Evolutionary conservation across 2,329 filamentous ascomycete genomes (phyloP).

Genomic region (Cladosporium sp.): DNA sequence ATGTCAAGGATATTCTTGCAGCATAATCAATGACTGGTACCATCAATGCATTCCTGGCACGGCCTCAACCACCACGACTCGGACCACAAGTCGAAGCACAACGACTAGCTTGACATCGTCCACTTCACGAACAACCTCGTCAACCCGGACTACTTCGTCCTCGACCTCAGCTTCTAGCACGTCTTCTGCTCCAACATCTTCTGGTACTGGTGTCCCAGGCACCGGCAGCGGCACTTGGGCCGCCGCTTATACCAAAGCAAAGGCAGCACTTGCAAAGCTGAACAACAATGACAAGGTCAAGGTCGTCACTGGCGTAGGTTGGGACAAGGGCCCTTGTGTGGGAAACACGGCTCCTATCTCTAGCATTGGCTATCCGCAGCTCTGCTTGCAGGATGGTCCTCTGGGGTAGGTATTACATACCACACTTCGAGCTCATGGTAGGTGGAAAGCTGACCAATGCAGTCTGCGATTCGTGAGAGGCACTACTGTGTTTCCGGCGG

Average conservation of each 20-base stretch:
- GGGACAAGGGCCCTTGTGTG: conserved; percentile 44
- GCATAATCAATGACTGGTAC: conserved; percentile 31
- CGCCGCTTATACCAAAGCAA: conserved; percentile 35
- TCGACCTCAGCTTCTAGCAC: not conserved
- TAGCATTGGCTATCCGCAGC: conserved; percentile 68
- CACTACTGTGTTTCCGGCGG: conserved; percentile 79
- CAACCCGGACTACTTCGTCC: not conserved
- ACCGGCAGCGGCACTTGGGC: conserved; percentile 25
- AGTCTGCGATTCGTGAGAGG: conserved; percentile 77
- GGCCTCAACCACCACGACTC: conserved; percentile 4
- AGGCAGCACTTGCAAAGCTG: conserved; percentile 33
- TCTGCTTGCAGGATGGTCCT: conserved; percentile 84
- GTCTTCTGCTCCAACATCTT: not conserved
- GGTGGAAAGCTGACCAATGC: not conserved
- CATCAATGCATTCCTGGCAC: conserved; percentile 29
- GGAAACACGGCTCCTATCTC: conserved; percentile 47
- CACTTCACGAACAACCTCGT: not conserved
- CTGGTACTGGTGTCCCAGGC: not conserved
- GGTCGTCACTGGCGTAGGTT: conserved; percentile 33
- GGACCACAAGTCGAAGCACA: not conserved
- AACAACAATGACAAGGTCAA: conserved; percentile 33
- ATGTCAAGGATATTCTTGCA: conserved; percentile 27
- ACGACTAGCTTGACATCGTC: not conserved
- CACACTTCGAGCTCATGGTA: too few relatives aligned
- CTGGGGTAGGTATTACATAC: conserved; percentile 50